phyloP scores from a whole-genome alignment of 1,284 basidiomycete genomes.

The Apiotrichum brassicae region DNA sequence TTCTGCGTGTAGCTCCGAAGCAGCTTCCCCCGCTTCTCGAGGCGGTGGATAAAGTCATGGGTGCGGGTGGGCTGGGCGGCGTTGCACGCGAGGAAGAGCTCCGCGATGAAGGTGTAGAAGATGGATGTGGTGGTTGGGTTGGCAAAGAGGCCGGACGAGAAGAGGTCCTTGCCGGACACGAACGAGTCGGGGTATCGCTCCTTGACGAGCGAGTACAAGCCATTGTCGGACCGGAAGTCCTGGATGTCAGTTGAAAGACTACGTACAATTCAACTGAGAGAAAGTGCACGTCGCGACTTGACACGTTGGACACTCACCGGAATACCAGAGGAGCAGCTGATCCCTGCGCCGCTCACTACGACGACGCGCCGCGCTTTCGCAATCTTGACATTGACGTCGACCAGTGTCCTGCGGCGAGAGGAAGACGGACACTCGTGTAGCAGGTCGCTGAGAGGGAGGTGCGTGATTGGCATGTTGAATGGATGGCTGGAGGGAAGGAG shows the following conservation, averaged over 20 bases:
- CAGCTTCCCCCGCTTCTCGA: slow-evolving; percentile 76
- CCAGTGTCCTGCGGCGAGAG: slow-evolving; percentile 47
- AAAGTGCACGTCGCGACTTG: too few species aligned
- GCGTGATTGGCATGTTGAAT: slow-evolving; percentile 30
- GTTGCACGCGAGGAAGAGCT: slow-evolving; percentile 76
- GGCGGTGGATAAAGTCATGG: slow-evolving; percentile 77
- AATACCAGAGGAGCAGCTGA: slow-evolving; percentile 87
- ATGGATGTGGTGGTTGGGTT: slow-evolving; percentile 73
- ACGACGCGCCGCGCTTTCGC: slow-evolving; percentile 77
- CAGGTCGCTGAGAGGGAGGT: slow-evolving; percentile 32
- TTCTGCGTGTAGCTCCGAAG: slow-evolving; percentile 91
- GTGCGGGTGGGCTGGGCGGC: slow-evolving; percentile 73
- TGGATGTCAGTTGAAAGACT: slow-evolving; percentile 45
- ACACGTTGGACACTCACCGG: slow-evolving; percentile 60
- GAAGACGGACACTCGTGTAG: too few species aligned
- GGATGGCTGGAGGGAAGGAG: neutral
- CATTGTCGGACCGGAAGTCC: slow-evolving; percentile 86
- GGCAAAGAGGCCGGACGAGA: slow-evolving; percentile 78
- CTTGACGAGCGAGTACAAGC: slow-evolving; percentile 81
- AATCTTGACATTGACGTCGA: slow-evolving; percentile 64
- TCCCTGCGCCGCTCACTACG: slow-evolving; percentile 83
- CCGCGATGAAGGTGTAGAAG: slow-evolving; percentile 90
- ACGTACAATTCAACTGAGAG: too few species aligned
- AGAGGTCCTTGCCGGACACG: slow-evolving; percentile 79
- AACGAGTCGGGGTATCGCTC: slow-evolving; percentile 73